phyloP scores from a whole-genome alignment of 2,329 filamentous ascomycete species.

The Colletotrichum karsti region DNA sequence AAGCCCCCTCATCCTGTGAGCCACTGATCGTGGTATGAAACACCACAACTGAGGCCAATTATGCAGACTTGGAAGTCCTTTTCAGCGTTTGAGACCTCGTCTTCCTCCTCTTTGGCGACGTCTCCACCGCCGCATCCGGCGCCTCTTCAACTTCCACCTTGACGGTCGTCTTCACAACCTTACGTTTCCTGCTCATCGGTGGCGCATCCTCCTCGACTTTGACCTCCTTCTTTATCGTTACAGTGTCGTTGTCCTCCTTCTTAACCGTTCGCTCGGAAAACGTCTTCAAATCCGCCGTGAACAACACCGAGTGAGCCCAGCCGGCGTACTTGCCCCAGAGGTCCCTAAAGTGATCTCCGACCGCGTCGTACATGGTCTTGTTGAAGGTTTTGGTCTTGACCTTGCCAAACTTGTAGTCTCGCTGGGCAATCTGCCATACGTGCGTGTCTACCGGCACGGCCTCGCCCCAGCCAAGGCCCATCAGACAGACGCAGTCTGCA shows the following conservation, averaged over 20 bases:
- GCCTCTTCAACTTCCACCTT: conserved; percentile 26
- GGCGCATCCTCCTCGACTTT: conserved; percentile 38
- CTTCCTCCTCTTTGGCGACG: conserved; percentile 23
- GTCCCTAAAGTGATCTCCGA: conserved; percentile 87
- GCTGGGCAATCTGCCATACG: conserved; percentile 97
- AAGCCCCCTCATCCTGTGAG: too few relatives aligned
- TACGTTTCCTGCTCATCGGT: conserved; percentile 26
- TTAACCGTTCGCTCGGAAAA: conserved; percentile 74
- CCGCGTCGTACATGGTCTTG: conserved; percentile 86
- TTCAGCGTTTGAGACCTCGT: conserved; percentile 24
- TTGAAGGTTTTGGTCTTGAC: conserved; percentile 85
- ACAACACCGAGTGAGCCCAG: conserved; percentile 97
- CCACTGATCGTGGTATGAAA: too few relatives aligned
- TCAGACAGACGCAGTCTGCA: conserved; percentile 93
- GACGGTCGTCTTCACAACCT: conserved; percentile 22
- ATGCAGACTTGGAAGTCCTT: neutral
- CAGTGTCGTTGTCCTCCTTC: conserved; percentile 27
- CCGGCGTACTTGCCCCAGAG: conserved; percentile 95
- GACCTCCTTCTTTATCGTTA: conserved; percentile 35
- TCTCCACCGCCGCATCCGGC: neutral
- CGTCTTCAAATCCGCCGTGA: conserved; percentile 88
- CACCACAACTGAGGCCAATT: too few relatives aligned
- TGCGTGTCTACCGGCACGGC: conserved; percentile 97
- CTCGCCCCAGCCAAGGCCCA: conserved; percentile 96
- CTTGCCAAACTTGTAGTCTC: conserved; percentile 93